Base-by-base conservation (phyloP, 2,329 filamentous ascomycete genomes). In the Nakataea oryzae region DNA sequence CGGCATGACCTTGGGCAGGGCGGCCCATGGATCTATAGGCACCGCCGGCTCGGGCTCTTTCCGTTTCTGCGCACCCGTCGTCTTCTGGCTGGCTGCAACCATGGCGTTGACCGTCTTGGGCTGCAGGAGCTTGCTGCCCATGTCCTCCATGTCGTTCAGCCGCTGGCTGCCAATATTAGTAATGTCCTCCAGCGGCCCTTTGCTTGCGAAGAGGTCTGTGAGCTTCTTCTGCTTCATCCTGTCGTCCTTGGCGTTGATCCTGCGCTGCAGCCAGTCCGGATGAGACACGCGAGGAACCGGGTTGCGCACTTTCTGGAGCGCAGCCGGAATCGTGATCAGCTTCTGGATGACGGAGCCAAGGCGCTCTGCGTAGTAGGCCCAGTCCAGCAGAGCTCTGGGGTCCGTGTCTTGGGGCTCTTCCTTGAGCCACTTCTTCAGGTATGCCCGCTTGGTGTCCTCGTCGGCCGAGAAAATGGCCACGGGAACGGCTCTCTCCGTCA, bases 201-300 rank as follows among this genome's bases (percentile, higher is more conserved):
- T 89, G 70, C 71, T 80, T n/a, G 26, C 21, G 70, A 99, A 96
- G 68, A 96, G 79, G 70, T 97, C 95, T 0, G 93, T 99, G 79
- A 99, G 89, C 77, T 99, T 99, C 78, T 93, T 96, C 76, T 99
- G 95, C 79, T 99, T 96, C 81, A 97, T 88, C 72, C 89, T 93
- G 76, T 99, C 95, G 63, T 99, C 95, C 74, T 97, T 97, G 73
- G 89, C 88, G 67, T 95, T 91, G 74, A 99, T 97, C 61, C 93
- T 84, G 63, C 91, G 86, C 70, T 97, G 92, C 41, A 99, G 82
- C 95, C 95, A 99, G 62, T 99, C 96, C 0, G 95, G 95, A 75
- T 99, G 96, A 8, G 90, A 82, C 14, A 99, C 91, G 66, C 96
- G 83, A 17, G 95, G 96, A 1, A 97, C 93, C 0, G 95, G 95